These are phyloP conservation scores for Scheffersomyces spartinae DNA, from an alignment of 805 yeast species.

Conservation along the genomic window DNA sequence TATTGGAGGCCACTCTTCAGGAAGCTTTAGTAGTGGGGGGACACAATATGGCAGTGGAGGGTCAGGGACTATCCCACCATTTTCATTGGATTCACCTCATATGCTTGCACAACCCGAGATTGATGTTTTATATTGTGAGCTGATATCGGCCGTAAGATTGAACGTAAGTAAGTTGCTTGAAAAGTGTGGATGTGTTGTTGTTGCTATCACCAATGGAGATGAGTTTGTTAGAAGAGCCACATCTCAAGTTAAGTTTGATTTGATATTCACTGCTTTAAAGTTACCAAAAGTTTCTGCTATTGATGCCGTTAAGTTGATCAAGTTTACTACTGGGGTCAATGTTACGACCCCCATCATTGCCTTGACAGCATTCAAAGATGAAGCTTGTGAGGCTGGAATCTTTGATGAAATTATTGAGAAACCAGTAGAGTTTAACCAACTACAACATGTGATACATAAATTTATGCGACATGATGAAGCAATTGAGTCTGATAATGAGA, in stretches of 20 bases:
- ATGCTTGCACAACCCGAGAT: conserved; percentile 27
- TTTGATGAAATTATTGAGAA: conserved; percentile 69
- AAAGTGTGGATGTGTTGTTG: conserved; percentile 68
- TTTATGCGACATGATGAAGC: conserved; percentile 13
- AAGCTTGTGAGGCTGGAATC: conserved; percentile 40
- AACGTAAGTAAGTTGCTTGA: conserved; percentile 54
- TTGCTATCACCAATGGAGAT: conserved; percentile 66
- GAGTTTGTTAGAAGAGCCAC: conserved; percentile 75
- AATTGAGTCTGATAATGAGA: conserved; percentile 15
- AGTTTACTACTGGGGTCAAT: conserved; percentile 68
- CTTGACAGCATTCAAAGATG: conserved; percentile 58
- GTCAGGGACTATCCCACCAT: no score
- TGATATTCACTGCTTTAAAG: conserved; percentile 66
- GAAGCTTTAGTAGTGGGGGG: no score
- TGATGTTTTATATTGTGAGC: conserved; percentile 76
- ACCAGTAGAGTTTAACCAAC: conserved; percentile 32
- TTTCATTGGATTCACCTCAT: no score
- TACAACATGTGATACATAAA: conserved; percentile 13
- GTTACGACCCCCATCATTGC: conserved; percentile 69
- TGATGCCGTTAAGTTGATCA: conserved; percentile 69
- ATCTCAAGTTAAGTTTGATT: conserved; percentile 72
- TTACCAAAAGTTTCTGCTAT: conserved; percentile 56
- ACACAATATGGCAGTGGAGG: no score
- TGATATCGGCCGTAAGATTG: conserved; percentile 72
- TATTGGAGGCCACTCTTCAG: background rate